A percentile compares a stretch with the other conserved stretches of the same genome.
Evolutionary conservation across 768 basidiomycete genomes (phyloP).

Genomic region (Suillus hirtellus): DNA sequence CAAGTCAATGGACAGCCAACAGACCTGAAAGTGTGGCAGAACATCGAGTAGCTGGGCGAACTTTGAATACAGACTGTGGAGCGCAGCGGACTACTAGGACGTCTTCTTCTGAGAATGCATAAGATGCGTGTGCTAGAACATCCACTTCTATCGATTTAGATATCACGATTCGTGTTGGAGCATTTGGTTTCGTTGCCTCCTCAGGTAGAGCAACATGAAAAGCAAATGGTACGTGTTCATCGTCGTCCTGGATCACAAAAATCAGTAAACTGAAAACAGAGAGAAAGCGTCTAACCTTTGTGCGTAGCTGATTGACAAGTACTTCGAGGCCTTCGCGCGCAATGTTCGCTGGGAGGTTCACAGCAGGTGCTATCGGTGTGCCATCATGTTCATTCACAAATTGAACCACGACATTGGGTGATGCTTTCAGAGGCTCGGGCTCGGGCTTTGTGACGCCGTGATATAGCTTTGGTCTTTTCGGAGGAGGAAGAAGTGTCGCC

Average conservation of each 20-base stretch:
- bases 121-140: slow-evolving; percentile 70
- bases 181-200: slow-evolving; percentile 44
- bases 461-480: slow-evolving; percentile 83
- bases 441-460: slow-evolving; percentile 71
- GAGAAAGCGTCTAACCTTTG: slow-evolving; percentile 51
- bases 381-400: slow-evolving; percentile 92
- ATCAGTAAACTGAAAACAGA: background rate
- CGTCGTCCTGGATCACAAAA: slow-evolving; percentile 39
- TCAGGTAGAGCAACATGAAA: slow-evolving; percentile 83
- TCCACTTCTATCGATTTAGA: slow-evolving; percentile 83
- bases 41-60: slow-evolving; percentile 91
- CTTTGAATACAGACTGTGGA: slow-evolving; percentile 93
- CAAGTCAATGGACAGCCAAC: slow-evolving; percentile 20
- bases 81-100: slow-evolving; percentile 87
- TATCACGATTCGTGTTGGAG: slow-evolving; percentile 79
- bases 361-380: slow-evolving; percentile 75
- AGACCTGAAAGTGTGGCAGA: slow-evolving; percentile 87
- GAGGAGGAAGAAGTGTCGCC: slow-evolving; percentile 86
- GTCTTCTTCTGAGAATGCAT: slow-evolving; percentile 81
- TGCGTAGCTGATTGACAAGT: slow-evolving; percentile 84
- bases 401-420: slow-evolving; percentile 82
- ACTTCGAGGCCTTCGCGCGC: slow-evolving; percentile 81
- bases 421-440: slow-evolving; percentile 43
- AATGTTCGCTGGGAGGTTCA: slow-evolving; percentile 88
- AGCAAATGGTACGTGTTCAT: slow-evolving; percentile 89